phyloP scores from a whole-genome alignment of 2,329 filamentous ascomycete species.

The Alternaria sp. region DNA sequence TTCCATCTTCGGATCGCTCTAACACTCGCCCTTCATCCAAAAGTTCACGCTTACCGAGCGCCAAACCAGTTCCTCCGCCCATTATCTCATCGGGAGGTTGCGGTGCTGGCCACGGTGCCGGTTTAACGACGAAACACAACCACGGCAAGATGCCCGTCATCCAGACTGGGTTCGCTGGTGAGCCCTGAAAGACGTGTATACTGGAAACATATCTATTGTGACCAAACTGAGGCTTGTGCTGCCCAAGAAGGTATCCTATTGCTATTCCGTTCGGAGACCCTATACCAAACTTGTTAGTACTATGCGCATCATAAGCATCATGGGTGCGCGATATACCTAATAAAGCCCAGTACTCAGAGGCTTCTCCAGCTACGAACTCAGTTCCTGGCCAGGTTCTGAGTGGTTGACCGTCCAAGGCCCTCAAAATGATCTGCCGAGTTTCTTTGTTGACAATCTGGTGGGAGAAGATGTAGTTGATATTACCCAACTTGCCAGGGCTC shows the following conservation, averaged over 20 bases:
- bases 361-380: neutral
- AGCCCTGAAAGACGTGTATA: constrained; percentile 8
- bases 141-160: neutral
- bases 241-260: constrained; percentile 16
- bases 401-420: neutral
- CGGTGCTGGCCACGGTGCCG: neutral
- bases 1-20: neutral
- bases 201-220: constrained; percentile 14
- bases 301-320: neutral
- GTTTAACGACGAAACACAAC: constrained; percentile 1
- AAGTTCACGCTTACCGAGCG: neutral
- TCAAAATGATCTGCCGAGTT: neutral
- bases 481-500: neutral
- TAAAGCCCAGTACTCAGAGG: neutral
- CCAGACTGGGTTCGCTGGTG: constrained; percentile 6
- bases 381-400: neutral
- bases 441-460: constrained; percentile 9
- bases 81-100: neutral
- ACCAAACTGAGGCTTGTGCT: constrained; percentile 23
- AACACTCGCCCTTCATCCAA: neutral
- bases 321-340: neutral
- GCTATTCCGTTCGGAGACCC: constrained; percentile 17
- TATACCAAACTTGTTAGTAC: constrained; percentile 1
- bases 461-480: constrained; percentile 19
- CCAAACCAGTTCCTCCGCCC: neutral